Percentiles rank a stretch among this genome's conserved stretches.
These are phyloP conservation scores for Incumbomyces lentus DNA, from an alignment of 2,329 filamentous ascomycete species.

Conservation along the genomic window DNA sequence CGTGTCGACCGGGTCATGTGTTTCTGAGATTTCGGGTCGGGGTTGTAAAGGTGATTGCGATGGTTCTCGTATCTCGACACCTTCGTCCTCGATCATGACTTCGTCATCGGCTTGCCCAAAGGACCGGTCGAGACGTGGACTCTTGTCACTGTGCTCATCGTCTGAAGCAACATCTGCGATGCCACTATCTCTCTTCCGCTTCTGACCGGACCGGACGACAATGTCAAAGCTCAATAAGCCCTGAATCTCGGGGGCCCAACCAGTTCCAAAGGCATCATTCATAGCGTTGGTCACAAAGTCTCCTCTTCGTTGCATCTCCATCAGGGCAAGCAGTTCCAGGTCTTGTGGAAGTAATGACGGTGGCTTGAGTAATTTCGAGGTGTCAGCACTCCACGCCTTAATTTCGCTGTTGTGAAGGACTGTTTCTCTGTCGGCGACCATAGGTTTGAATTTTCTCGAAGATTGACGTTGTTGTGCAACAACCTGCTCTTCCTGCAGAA, in stretches of 20 bases:
- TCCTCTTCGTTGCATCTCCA: conserved; percentile 85
- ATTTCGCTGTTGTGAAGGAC: conserved; percentile 68
- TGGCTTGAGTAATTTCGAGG: conserved; percentile 73
- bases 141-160: conserved; percentile 53
- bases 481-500: conserved; percentile 42
- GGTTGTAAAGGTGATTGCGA: conserved; percentile 53
- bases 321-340: conserved; percentile 71
- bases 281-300: conserved; percentile 82
- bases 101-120: conserved; percentile 49
- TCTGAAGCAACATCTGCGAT: conserved; percentile 65
- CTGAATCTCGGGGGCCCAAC: conserved; percentile 85
- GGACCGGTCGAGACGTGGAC: conserved; percentile 51
- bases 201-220: conserved; percentile 66
- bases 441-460: conserved; percentile 67
- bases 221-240: conserved; percentile 84
- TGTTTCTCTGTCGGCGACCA: conserved; percentile 72
- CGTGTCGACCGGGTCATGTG: conserved; percentile 30
- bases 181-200: conserved; percentile 86
- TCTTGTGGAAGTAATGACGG: conserved; percentile 78
- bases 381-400: conserved; percentile 75
- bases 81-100: conserved; percentile 37
- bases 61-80: conserved; percentile 44
- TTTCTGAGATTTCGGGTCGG: conserved; percentile 28
- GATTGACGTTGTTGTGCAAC: conserved; percentile 58
- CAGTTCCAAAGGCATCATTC: conserved; percentile 63